Percentiles rank a stretch among this genome's conserved stretches.
These are phyloP conservation scores for Aspergillus novofumigatus DNA, from an alignment of 2,329 filamentous ascomycete species.

Conservation along the genomic window DNA sequence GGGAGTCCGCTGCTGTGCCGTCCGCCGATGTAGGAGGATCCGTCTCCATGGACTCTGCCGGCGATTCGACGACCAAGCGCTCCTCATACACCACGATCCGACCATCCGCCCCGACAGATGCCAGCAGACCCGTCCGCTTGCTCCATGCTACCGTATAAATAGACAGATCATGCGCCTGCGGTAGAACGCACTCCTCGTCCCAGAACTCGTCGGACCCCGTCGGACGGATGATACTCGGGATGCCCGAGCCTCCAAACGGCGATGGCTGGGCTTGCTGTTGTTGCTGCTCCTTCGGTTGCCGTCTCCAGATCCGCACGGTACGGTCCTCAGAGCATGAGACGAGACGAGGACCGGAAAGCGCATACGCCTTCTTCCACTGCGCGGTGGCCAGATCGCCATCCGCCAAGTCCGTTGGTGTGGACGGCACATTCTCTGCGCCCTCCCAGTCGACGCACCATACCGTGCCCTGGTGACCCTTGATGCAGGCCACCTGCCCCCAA, in stretches of 20 bases:
- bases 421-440: conserved; percentile 34
- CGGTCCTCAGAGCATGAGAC: conserved; percentile 82
- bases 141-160: conserved; percentile 88
- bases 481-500: conserved; percentile 82
- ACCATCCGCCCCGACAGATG: conserved; percentile 87
- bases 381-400: neutral
- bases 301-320: conserved; percentile 74
- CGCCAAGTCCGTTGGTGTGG: conserved; percentile 4
- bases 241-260: conserved; percentile 41
- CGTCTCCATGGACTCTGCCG: conserved; percentile 21
- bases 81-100: conserved; percentile 76
- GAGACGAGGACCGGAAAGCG: conserved; percentile 53
- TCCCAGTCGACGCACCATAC: conserved; percentile 83
- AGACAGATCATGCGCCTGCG: conserved; percentile 70
- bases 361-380: conserved; percentile 28
- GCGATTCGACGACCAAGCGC: conserved; percentile 30
- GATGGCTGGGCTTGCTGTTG: conserved; percentile 37
- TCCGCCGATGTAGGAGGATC: conserved; percentile 9
- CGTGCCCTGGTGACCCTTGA: conserved; percentile 77
- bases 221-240: conserved; percentile 87
- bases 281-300: conserved; percentile 49
- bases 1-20: conserved; percentile 25
- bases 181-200: conserved; percentile 72
- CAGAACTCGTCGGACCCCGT: conserved; percentile 72
- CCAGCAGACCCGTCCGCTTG: conserved; percentile 67